Percentiles rank a stretch among this genome's conserved stretches.
Conservation (phyloP, 228 moss, liverwort and hornwort species). For the Sphagnum magellanicum region DNA sequence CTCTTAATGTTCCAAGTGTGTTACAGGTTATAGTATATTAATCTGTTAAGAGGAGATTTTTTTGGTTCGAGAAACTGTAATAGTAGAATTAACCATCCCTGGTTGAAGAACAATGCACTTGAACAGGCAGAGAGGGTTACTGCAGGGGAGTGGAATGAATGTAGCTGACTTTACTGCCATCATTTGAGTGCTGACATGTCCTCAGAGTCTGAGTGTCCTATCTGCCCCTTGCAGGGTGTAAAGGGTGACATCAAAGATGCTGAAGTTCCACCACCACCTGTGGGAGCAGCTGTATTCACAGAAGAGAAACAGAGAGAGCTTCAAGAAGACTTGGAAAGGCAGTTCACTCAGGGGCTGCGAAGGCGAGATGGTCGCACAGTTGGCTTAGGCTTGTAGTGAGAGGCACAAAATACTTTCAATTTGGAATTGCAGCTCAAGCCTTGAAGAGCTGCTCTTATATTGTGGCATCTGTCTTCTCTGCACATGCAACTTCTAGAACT, state of each 20-base stretch:
- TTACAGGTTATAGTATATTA: not conserved
- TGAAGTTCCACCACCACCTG: constrained; percentile 47
- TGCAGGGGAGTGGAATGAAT: not conserved
- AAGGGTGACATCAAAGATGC: constrained; percentile 78
- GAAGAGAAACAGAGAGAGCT: constrained; percentile 89
- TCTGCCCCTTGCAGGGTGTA: constrained; percentile 78
- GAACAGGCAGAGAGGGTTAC: not conserved
- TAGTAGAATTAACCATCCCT: not conserved
- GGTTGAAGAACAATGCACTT: no score
- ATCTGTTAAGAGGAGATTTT: not conserved
- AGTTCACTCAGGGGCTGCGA: constrained; percentile 87
- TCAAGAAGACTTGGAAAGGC: constrained; percentile 93
- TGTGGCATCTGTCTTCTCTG: not conserved
- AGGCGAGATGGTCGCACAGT: constrained; percentile 96
- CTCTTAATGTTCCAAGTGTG: no score
- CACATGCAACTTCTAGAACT: not conserved
- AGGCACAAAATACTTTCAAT: not conserved
- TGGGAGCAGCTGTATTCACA: constrained; percentile 58
- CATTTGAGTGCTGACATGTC: constrained; percentile 36
- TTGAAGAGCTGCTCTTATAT: not conserved
- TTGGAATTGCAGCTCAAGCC: not conserved
- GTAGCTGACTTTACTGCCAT: not conserved
- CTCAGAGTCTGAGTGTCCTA: constrained; percentile 60
- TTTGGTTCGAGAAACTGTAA: not conserved
- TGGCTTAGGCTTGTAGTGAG: constrained; percentile 70